Conservation (phyloP, 495 filamentous ascomycete genomes). For the Choiromyces venosus region DNA sequence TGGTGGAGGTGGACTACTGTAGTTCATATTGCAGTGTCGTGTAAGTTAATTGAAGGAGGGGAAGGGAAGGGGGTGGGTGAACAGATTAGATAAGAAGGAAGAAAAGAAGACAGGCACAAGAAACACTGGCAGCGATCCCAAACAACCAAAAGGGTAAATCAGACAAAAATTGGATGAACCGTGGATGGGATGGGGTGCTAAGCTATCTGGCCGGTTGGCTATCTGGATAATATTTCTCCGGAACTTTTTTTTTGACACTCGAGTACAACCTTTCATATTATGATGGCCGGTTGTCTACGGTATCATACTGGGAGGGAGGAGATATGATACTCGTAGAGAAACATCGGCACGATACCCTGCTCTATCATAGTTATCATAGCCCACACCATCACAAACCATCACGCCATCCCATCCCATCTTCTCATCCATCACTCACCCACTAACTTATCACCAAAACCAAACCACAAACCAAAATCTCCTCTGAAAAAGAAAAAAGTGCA, state of each 20-base stretch:
- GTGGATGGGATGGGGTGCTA: not conserved
- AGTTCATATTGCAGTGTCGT: too few relatives aligned
- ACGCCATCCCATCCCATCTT: slow-evolving; percentile 10
- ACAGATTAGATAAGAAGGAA: not conserved
- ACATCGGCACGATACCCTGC: too few relatives aligned
- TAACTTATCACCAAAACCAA: not conserved
- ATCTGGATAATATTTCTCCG: not conserved
- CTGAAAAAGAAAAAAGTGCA: not conserved
- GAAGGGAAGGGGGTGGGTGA: too few relatives aligned
- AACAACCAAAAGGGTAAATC: not conserved
- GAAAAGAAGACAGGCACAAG: too few relatives aligned
- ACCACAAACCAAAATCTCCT: not conserved
- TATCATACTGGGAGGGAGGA: not conserved
- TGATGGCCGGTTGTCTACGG: not conserved
- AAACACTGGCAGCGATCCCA: not conserved
- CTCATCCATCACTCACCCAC: not conserved
- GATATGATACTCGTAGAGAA: too few relatives aligned
- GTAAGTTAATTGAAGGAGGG: too few relatives aligned
- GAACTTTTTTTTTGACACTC: not conserved
- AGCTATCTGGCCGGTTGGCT: too few relatives aligned
- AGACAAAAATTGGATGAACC: not conserved
- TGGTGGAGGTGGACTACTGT: too few relatives aligned
- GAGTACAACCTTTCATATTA: not conserved
- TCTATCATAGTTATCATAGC: too few relatives aligned
- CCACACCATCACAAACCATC: not conserved